These are phyloP conservation scores for Cinnamomum chago DNA, from an alignment of 164 flowering plant genomes.

Conservation along the genomic window DNA sequence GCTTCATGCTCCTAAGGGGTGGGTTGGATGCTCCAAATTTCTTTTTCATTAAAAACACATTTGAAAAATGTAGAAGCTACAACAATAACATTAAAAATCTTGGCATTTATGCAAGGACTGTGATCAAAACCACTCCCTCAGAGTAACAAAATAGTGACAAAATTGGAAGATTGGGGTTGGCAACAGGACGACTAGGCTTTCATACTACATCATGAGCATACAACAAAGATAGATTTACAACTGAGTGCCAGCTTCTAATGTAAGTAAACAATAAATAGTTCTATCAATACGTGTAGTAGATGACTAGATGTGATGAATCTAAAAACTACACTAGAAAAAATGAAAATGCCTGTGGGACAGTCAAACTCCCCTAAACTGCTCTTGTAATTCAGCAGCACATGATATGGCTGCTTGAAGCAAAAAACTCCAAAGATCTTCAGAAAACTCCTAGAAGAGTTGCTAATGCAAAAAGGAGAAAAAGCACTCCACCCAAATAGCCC, in stretches of 20 bases:
- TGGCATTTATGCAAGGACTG: too few relatives aligned
- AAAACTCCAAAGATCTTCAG: conserved; percentile 20
- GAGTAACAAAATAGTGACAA: too few relatives aligned
- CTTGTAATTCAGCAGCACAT: too few relatives aligned
- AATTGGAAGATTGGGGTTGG: too few relatives aligned
- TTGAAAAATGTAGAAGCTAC: too few relatives aligned
- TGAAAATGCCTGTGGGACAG: background rate
- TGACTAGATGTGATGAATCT: background rate
- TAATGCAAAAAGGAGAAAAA: conserved; percentile 76
- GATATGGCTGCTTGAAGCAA: background rate
- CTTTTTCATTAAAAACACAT: too few relatives aligned
- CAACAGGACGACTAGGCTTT: background rate
- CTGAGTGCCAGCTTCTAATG: background rate
- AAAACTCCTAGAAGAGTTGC: conserved; percentile 93
- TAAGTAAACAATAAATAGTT: background rate
- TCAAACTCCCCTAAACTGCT: background rate
- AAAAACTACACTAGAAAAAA: background rate
- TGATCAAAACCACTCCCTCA: too few relatives aligned
- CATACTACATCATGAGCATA: background rate
- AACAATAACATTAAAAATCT: too few relatives aligned
- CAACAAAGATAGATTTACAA: background rate
- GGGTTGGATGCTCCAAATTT: too few relatives aligned
- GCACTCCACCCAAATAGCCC: conserved; percentile 83
- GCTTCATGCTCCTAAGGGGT: too few relatives aligned
- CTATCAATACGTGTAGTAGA: background rate